Conservation (phyloP, 2,329 filamentous ascomycete species). For the Colletotrichum agaves region DNA sequence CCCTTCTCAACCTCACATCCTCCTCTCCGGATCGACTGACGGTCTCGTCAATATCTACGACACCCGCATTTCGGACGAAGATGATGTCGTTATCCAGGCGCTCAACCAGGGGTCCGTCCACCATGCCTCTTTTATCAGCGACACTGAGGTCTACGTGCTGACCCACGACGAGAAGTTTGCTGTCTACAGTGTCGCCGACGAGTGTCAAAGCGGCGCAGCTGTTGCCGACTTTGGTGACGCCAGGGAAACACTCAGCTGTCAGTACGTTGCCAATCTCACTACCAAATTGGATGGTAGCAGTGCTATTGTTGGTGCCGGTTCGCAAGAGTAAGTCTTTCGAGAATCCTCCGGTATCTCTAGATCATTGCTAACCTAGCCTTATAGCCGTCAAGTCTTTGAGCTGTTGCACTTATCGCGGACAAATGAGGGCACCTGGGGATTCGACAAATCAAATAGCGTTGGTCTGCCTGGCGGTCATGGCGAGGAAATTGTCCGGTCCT, state of each 20-base stretch:
- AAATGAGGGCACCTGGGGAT: conserved; percentile 58
- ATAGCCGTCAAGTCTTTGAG: conserved; percentile 67
- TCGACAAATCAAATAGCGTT: conserved; percentile 67
- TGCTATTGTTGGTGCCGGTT: conserved; percentile 72
- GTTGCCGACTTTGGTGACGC: conserved; percentile 74
- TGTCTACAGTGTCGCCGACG: conserved; percentile 76
- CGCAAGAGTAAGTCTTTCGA: conserved; percentile 67
- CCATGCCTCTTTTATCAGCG: conserved; percentile 76
- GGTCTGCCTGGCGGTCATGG: conserved; percentile 72
- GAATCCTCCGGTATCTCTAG: not conserved
- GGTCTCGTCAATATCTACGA: conserved; percentile 83
- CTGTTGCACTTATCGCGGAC: conserved; percentile 67
- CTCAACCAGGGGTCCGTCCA: conserved; percentile 82
- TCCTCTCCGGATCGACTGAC: conserved; percentile 83
- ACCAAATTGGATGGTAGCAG: conserved; percentile 68
- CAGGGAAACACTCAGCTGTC: conserved; percentile 71
- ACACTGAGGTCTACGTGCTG: conserved; percentile 74
- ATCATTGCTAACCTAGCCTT: conserved; percentile 7
- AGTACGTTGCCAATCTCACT: conserved; percentile 78
- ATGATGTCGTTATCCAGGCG: conserved; percentile 81
- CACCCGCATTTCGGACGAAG: conserved; percentile 75
- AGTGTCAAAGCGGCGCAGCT: conserved; percentile 67
- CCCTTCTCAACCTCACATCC: conserved; percentile 66
- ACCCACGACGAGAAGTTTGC: conserved; percentile 84
- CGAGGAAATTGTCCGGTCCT: conserved; percentile 71